Base-by-base conservation (phyloP, 495 filamentous ascomycete species). In the Polyplosphaeria fusca region DNA sequence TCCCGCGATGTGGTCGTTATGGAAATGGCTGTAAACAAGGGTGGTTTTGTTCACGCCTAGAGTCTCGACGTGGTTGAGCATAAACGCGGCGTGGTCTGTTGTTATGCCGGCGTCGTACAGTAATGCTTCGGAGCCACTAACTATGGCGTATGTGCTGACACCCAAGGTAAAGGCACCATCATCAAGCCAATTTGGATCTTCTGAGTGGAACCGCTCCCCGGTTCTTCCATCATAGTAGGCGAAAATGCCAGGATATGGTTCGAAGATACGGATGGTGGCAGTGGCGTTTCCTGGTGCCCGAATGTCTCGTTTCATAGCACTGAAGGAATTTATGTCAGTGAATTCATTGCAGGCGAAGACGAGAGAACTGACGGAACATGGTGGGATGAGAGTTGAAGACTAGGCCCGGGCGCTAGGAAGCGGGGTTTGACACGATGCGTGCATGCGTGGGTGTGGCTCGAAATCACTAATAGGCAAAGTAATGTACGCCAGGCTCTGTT, bases 1-100 rank as follows among this genome's bases (percentile, higher is more conserved):
- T 7, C 45, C 45, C 13, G 45, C 45, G 25, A 48, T 48, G 26
- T 48, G 45, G 45, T 48, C 45, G 45, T 18, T 28, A 23, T 48
- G 45, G 24, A n/a, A 48, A 22, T 48, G 45, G 45, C 45, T 48
- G 45, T 48, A 48, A 5, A 48, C 45, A 14, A 32, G 14, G 2
- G 23, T 48, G 5, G 24, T 27, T 7, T 48, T 27, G 3, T 14
- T 32, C 2, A 18, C 45, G 16, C 45, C 45, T 2, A 48, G 45
- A 5, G n/a, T 48, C 24, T 16, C 16, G 2, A 48, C 45, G 45
- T 48, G 45, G 11, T 27, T 20, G 22, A 48, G 45, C 45, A 48
- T 48, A 26, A 28, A 48, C 23, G 11, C n/a, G 9, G 45, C 45
- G 16, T 28, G 22, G n/a, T 27, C 45, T 3, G 45, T n/a, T 26